Conservation (phyloP, 345 rosid species). For the Physaria fendleri region DNA sequence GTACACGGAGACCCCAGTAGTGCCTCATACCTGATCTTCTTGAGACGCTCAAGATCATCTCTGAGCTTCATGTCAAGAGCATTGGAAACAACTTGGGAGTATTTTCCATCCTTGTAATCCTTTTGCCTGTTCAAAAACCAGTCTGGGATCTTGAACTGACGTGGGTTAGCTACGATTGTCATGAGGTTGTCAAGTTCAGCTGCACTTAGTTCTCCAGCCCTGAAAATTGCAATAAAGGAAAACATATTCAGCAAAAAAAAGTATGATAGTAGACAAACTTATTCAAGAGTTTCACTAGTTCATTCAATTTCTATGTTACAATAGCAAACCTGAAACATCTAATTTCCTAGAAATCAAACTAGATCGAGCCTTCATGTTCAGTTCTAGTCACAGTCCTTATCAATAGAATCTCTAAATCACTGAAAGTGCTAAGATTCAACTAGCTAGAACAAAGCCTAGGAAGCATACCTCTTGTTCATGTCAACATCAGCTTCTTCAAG, state of each 20-base stretch:
- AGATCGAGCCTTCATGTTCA: background rate
- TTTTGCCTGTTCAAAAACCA: conserved; percentile 92
- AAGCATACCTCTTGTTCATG: conserved; percentile 69
- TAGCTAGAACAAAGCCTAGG: no score
- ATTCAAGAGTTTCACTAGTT: background rate
- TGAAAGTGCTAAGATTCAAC: background rate
- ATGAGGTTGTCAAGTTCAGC: conserved; percentile 69
- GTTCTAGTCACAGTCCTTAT: background rate
- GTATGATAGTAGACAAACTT: background rate
- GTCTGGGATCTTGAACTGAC: conserved; percentile 82
- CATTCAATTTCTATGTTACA: no score
- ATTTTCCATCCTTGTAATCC: conserved; percentile 88
- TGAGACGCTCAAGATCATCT: conserved; percentile 82
- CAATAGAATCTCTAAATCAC: no score
- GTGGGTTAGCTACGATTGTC: conserved; percentile 73
- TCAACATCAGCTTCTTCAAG: conserved; percentile 96
- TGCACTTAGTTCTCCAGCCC: conserved; percentile 77
- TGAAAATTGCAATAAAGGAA: no score
- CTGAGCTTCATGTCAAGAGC: conserved; percentile 90
- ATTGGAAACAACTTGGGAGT: conserved; percentile 81
- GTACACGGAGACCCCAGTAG: conserved; percentile 85
- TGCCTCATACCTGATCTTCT: conserved; percentile 86
- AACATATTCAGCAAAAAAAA: no score
- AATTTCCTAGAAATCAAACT: no score
- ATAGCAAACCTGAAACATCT: no score